These are phyloP conservation scores for Obba rivulosa DNA, from an alignment of 768 basidiomycete species.

Conservation along the genomic window DNA sequence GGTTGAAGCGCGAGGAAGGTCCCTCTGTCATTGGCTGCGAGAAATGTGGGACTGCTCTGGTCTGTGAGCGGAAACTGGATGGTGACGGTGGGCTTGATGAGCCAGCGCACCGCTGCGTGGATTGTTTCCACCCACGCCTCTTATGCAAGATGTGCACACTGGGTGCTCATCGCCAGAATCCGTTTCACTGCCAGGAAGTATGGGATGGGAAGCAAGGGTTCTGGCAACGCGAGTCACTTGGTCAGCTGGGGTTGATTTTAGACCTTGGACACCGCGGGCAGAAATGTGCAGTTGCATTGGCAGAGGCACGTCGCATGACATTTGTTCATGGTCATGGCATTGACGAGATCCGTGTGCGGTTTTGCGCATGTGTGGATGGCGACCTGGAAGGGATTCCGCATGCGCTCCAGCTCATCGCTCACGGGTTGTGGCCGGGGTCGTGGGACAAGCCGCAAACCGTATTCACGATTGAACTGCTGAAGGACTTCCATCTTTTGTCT, in stretches of 20 bases:
- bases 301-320: background rate
- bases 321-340: background rate
- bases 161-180: too few species aligned
- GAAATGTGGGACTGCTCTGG: too few species aligned
- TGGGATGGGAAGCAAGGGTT: too few species aligned
- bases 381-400: background rate
- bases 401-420: background rate
- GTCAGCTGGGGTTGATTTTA: background rate
- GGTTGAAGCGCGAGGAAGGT: too few species aligned
- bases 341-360: background rate
- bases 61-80: too few species aligned
- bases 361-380: background rate
- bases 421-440: background rate
- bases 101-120: too few species aligned
- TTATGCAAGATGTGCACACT: too few species aligned
- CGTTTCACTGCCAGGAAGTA: too few species aligned
- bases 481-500: background rate
- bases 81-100: too few species aligned
- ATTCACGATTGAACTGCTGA: background rate
- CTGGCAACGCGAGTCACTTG: background rate
- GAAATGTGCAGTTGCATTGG: background rate
- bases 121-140: too few species aligned
- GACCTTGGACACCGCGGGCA: background rate
- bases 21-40: too few species aligned
- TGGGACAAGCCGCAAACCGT: conserved; percentile 1